These are phyloP conservation scores for Oxyria digyna DNA, from an alignment of 148 eudicot genomes.

Conservation along the genomic window DNA sequence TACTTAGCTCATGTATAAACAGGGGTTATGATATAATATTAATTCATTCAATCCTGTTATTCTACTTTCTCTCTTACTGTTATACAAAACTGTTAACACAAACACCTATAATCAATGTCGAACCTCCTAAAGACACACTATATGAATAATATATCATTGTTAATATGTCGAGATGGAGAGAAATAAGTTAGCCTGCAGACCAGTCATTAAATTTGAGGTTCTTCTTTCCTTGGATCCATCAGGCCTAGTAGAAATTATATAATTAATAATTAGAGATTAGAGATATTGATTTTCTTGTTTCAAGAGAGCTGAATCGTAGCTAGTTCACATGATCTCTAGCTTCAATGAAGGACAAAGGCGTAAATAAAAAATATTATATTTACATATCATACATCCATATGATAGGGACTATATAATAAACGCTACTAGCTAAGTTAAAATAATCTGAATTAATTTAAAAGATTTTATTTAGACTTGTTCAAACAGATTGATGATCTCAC, in stretches of 20 bases:
- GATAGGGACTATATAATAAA: neutral
- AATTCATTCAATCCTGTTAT: too few species aligned
- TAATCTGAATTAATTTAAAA: neutral
- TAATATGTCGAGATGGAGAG: neutral
- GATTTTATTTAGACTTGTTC: neutral
- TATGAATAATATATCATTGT: too few species aligned
- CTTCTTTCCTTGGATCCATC: constrained; percentile 5
- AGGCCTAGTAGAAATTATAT: neutral
- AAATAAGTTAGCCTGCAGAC: neutral
- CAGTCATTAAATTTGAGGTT: neutral
- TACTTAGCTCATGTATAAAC: too few species aligned
- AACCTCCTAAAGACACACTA: too few species aligned
- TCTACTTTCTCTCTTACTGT: too few species aligned
- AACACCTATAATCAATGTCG: too few species aligned
- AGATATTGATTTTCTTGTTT: neutral
- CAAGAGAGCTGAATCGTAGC: constrained; percentile 11
- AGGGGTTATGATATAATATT: too few species aligned
- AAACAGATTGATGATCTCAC: constrained; percentile 1
- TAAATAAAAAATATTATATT: neutral
- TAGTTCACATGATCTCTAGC: constrained; percentile 15
- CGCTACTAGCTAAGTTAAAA: neutral
- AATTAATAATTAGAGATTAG: neutral
- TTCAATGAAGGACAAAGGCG: constrained; percentile 20
- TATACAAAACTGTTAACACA: too few species aligned
- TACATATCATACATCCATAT: neutral